phyloP scores from a whole-genome alignment of 305 asterid genomes.

The Striga hermonthica region DNA sequence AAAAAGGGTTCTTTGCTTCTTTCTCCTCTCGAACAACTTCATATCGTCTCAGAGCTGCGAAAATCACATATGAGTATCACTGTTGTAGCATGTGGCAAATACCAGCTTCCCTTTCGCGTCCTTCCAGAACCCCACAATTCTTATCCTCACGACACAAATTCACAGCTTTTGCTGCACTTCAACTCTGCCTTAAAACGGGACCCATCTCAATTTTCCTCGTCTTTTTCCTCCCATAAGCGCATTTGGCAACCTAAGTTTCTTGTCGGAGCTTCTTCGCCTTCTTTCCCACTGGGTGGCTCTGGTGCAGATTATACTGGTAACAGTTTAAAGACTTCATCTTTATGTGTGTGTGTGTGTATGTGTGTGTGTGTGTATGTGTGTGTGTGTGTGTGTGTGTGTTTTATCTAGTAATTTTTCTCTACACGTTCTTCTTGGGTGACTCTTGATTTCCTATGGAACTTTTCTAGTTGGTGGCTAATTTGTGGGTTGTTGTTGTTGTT shows the following conservation, averaged over 20 bases:
- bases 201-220: constrained; percentile 23
- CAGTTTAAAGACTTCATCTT: not conserved
- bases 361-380: not conserved
- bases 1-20: not conserved
- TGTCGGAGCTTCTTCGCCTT: constrained; percentile 41
- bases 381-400: not conserved
- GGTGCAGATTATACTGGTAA: constrained; percentile 40
- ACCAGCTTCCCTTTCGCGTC: constrained; percentile 9
- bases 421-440: not conserved
- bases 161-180: constrained; percentile 11
- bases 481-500: too few species aligned
- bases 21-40: not conserved
- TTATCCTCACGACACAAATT: constrained; percentile 17
- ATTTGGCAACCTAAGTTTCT: constrained; percentile 24
- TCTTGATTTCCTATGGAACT: too few species aligned
- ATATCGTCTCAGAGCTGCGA: not conserved
- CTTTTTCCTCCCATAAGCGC: constrained; percentile 20
- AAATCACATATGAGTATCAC: constrained; percentile 26
- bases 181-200: constrained; percentile 17
- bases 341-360: not conserved
- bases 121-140: constrained; percentile 21
- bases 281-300: constrained; percentile 42
- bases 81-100: constrained; percentile 27
- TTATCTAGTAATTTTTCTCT: not conserved
- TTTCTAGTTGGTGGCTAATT: too few species aligned